Conservation (phyloP, 495 filamentous ascomycete genomes). For the Aspergillus coremiiformis region DNA sequence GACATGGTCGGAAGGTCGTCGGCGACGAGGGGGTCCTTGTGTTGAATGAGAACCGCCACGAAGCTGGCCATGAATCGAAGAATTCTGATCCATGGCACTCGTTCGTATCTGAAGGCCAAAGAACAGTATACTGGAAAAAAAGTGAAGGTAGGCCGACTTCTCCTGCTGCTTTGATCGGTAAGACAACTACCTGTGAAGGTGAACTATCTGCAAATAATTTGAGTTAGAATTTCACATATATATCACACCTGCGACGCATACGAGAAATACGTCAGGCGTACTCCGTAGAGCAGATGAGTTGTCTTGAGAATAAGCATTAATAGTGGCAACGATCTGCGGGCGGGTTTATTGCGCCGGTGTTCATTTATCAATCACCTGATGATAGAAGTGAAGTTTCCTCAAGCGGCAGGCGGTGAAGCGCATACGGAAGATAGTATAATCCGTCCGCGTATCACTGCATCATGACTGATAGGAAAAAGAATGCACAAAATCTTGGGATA, state of each 20-base stretch:
- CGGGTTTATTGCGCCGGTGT: slow-evolving; percentile 6
- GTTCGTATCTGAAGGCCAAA: background rate
- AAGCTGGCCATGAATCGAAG: background rate
- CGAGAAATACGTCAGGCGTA: background rate
- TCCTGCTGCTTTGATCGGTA: no score
- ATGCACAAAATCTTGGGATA: slow-evolving; percentile 1
- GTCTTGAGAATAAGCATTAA: background rate
- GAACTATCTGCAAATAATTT: background rate
- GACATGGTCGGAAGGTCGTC: background rate
- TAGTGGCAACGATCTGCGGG: slow-evolving; percentile 3
- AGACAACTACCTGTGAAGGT: background rate
- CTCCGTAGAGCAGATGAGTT: background rate
- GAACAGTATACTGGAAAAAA: no score
- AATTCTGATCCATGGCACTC: background rate
- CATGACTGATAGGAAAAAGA: slow-evolving; percentile 28
- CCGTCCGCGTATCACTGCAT: slow-evolving; percentile 9
- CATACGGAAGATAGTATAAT: slow-evolving; percentile 10
- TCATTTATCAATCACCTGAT: slow-evolving; percentile 4
- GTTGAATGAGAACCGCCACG: background rate
- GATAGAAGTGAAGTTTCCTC: slow-evolving; percentile 2
- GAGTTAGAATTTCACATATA: background rate
- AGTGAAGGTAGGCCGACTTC: background rate
- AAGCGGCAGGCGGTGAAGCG: slow-evolving; percentile 21
- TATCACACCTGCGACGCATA: background rate
- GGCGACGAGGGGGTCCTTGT: background rate